Evolutionary conservation across 1,284 basidiomycete genomes (phyloP), one percentile per base, ranked within the genome.

Genomic region (Tremellales sp.): DNA sequence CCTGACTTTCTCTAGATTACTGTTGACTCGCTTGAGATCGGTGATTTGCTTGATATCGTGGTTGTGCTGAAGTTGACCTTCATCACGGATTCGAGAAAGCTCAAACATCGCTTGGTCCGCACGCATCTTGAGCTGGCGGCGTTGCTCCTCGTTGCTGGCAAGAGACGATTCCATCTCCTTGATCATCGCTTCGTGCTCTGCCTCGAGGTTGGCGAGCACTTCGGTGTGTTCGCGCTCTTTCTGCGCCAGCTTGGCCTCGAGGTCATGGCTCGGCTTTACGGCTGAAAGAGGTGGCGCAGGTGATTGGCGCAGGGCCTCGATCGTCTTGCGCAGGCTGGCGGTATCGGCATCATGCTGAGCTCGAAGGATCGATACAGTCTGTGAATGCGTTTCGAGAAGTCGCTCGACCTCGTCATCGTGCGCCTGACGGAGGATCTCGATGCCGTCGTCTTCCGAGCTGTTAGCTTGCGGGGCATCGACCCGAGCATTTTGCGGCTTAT

Each of bases 21-120:
- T 49, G 21, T 51, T 51, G 42, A 49, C 52, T 15, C 51, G 43
- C 10, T 40, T 56, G 7, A 70, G 54, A 39, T 69, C 65, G 21
- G 57, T 50, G 11, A 70, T 52, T 33, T 66, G 60, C 48, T 53
- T 59, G 10, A 53, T 44, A 43, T 66, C 61, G 23, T 23, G 45
- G 10, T 58, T 58, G 3, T 56, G 61, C 49, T 67, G 62, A 23
- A 68, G 43, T 31, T 64, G 59, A 49, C 61, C 60, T 46, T 70
- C 64, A 51, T 72, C 70, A 25, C 64, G 58, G 27, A 70, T 52
- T 23, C 61, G 54, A 3, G 66, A 68, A 3, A 71, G 53, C 53
- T 72, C 70, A 43, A 72, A 72, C 21, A 61, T 49, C 19, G 61
- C 60, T 56, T 70, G 67, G 55, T 72, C 68, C 10, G 65, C 64